Conservation (phyloP, 1,139 yeast species). For the Magnusiomyces paraingens region DNA sequence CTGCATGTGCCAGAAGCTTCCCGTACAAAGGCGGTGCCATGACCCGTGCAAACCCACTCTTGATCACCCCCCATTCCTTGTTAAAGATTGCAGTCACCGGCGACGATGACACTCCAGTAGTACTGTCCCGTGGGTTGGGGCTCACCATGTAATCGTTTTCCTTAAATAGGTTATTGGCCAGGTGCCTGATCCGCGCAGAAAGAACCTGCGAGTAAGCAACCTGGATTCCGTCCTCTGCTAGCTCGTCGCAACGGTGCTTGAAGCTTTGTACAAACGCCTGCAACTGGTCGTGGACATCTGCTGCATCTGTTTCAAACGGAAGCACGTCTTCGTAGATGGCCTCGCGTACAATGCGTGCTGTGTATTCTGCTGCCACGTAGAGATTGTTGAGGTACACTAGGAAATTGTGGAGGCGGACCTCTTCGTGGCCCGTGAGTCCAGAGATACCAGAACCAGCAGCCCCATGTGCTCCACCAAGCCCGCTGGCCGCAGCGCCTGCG, state of each 20-base stretch:
- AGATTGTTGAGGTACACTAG: constrained; percentile 57
- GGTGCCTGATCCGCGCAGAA: constrained; percentile 41
- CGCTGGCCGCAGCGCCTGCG: constrained; percentile 4
- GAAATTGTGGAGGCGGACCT: constrained; percentile 40
- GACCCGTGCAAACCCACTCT: constrained; percentile 58
- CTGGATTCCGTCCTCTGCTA: constrained; percentile 49
- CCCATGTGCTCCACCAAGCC: background rate
- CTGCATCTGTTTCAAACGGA: constrained; percentile 52
- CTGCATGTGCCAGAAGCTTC: constrained; percentile 49
- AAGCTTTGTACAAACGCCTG: constrained; percentile 31
- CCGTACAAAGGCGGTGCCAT: constrained; percentile 47
- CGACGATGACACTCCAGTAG: constrained; percentile 29
- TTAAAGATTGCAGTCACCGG: constrained; percentile 37
- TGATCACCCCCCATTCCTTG: constrained; percentile 55
- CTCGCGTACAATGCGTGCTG: constrained; percentile 42
- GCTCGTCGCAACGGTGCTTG: constrained; percentile 38
- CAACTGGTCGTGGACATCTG: constrained; percentile 40
- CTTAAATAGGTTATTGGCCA: constrained; percentile 51
- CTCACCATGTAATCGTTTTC: constrained; percentile 43
- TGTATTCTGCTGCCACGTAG: constrained; percentile 51
- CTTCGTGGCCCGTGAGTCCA: constrained; percentile 32
- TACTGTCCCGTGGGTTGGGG: constrained; percentile 22
- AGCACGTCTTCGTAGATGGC: constrained; percentile 36
- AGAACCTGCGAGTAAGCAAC: constrained; percentile 54
- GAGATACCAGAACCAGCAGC: constrained; percentile 17